Evolutionary conservation across 306 rosid species (phyloP).

Genomic region (Cucumis cinereus): DNA sequence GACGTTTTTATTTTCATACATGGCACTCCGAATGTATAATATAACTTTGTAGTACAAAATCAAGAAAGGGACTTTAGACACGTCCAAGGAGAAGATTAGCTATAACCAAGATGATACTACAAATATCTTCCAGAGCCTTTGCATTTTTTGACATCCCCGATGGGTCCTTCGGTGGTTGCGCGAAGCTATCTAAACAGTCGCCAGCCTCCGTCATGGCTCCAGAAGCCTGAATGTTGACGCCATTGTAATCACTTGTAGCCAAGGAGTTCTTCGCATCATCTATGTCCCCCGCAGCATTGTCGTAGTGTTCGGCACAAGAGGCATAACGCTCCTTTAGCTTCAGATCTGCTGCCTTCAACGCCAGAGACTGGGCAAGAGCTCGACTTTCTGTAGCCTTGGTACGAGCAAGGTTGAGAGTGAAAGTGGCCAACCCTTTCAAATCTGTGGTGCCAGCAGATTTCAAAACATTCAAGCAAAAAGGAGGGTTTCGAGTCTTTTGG

Average conservation of each 20-base stretch:
- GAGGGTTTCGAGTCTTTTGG: background rate
- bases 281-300: background rate
- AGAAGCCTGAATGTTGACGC: background rate
- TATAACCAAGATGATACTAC: background rate
- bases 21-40: too few relatives aligned
- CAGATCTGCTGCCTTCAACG: background rate
- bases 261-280: background rate
- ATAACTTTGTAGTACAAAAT: too few relatives aligned
- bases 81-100: background rate
- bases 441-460: constrained; percentile 1
- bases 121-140: background rate
- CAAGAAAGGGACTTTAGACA: background rate
- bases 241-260: background rate
- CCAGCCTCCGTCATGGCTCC: background rate
- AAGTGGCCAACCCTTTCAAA: background rate
- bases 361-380: background rate
- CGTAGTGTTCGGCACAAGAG: background rate
- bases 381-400: background rate
- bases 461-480: background rate
- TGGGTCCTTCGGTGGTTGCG: background rate
- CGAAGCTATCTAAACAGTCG: background rate
- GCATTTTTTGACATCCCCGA: background rate
- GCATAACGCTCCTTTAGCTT: background rate
- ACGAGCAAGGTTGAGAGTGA: background rate
- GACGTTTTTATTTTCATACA: too few relatives aligned